Conservation (phyloP, 768 basidiomycete genomes). For the Boletus huronensis region DNA sequence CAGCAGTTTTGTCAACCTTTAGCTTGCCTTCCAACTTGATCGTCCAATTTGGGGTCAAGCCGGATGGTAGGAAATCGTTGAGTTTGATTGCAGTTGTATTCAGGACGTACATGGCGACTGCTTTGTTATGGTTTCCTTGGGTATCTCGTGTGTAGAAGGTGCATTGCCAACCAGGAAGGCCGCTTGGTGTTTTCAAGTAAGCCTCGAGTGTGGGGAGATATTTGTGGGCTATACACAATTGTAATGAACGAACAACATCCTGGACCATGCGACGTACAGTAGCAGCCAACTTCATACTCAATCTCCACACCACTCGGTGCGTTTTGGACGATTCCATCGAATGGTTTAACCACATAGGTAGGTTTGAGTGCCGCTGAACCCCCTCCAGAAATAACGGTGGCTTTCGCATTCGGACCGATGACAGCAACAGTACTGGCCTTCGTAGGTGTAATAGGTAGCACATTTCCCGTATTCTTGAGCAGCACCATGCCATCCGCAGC, state of each 20-base stretch:
- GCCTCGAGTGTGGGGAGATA: background rate
- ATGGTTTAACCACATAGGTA: background rate
- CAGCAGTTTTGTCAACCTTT: background rate
- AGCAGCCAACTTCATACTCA: background rate
- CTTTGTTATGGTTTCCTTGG: background rate
- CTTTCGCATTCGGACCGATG: background rate
- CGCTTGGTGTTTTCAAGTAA: background rate
- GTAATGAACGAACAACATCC: background rate
- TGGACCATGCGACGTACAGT: background rate
- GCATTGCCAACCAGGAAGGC: background rate
- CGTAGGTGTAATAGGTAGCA: background rate
- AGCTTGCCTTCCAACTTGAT: background rate
- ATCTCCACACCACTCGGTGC: background rate
- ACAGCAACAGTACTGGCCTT: background rate
- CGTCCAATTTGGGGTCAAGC: background rate
- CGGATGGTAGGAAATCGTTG: background rate
- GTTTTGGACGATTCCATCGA: background rate
- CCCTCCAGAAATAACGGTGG: background rate
- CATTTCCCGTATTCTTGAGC: background rate
- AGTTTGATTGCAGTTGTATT: background rate
- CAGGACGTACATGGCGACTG: background rate
- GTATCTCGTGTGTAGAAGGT: background rate
- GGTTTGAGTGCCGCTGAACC: background rate
- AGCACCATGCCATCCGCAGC: background rate
- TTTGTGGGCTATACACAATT: background rate